Evolutionary conservation across 768 basidiomycete genomes (phyloP).

Genomic region (Gyrodon lividus): DNA sequence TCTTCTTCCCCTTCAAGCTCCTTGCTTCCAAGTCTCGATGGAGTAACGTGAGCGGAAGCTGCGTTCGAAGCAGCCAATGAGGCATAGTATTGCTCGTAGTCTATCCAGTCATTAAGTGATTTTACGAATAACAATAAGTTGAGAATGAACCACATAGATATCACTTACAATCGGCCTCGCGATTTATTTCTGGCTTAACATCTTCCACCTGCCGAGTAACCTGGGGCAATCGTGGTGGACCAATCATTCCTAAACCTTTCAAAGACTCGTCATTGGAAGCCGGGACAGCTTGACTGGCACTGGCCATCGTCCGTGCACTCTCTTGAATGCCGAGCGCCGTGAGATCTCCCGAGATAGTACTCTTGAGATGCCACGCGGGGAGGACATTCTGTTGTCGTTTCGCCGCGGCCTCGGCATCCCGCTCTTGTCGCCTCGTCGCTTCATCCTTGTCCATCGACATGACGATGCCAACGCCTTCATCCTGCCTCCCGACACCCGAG

Average conservation of each 20-base stretch:
- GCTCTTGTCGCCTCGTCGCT: conserved; percentile 65
- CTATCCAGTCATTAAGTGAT: conserved; percentile 34
- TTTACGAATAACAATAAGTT: background rate
- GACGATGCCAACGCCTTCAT: conserved; percentile 82
- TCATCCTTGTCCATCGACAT: conserved; percentile 90
- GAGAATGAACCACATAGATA: background rate
- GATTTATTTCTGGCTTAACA: conserved; percentile 50
- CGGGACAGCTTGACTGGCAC: conserved; percentile 27
- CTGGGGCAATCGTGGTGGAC: conserved; percentile 33
- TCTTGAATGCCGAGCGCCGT: conserved; percentile 85
- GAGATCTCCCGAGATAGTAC: conserved; percentile 90
- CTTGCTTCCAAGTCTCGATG: conserved; percentile 51
- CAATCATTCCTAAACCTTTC: conserved; percentile 62
- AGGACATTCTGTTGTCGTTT: conserved; percentile 89
- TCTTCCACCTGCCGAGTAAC: conserved; percentile 29
- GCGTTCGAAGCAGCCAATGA: conserved; percentile 64
- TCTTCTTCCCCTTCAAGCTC: conserved; percentile 74
- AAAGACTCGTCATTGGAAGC: conserved; percentile 71
- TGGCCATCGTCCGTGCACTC: conserved; percentile 50
- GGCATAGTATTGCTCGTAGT: conserved; percentile 83
- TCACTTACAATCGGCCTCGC: conserved; percentile 65
- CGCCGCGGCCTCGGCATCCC: conserved; percentile 78
- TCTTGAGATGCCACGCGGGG: conserved; percentile 94
- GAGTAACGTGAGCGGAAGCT: conserved; percentile 61
- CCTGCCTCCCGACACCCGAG: conserved; percentile 53